Evolutionary conservation across 2,329 filamentous ascomycete genomes (phyloP).

Genomic region (Teratosphaeria nubilosa): DNA sequence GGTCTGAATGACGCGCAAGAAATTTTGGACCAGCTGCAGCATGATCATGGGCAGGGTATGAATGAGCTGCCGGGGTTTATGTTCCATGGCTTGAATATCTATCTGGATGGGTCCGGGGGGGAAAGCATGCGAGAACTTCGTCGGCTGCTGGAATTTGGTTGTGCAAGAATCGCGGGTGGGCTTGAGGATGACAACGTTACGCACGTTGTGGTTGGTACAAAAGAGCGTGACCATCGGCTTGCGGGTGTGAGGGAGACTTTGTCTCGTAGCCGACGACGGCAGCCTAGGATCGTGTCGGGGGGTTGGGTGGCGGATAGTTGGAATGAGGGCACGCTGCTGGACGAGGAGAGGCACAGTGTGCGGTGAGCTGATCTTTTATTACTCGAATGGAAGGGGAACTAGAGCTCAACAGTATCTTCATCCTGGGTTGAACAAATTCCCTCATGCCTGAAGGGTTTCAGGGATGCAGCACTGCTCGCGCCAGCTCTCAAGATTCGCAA

Average conservation of each 20-base stretch:
- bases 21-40: conserved; percentile 47
- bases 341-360: conserved; percentile 52
- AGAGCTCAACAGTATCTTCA: too few species aligned
- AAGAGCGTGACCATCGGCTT: conserved; percentile 37
- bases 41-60: conserved; percentile 46
- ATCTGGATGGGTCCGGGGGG: conserved; percentile 32
- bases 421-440: too few species aligned
- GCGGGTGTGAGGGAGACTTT: conserved; percentile 11
- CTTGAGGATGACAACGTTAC: conserved; percentile 50
- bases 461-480: too few species aligned
- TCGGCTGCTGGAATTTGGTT: conserved; percentile 51
- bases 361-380: conserved; percentile 26
- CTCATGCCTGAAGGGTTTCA: too few species aligned
- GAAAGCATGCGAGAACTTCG: background rate
- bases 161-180: conserved; percentile 45
- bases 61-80: conserved; percentile 42
- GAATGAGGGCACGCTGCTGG: conserved; percentile 64
- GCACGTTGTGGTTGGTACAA: conserved; percentile 51
- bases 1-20: conserved; percentile 38
- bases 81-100: conserved; percentile 39
- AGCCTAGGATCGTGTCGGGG: conserved; percentile 60
- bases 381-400: too few species aligned
- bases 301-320: conserved; percentile 75
- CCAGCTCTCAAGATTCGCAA: too few species aligned
- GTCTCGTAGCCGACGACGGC: conserved; percentile 24